Base-by-base conservation (phyloP, 371 early-diverging fungal species). In the Saksenaea oblongispora region DNA sequence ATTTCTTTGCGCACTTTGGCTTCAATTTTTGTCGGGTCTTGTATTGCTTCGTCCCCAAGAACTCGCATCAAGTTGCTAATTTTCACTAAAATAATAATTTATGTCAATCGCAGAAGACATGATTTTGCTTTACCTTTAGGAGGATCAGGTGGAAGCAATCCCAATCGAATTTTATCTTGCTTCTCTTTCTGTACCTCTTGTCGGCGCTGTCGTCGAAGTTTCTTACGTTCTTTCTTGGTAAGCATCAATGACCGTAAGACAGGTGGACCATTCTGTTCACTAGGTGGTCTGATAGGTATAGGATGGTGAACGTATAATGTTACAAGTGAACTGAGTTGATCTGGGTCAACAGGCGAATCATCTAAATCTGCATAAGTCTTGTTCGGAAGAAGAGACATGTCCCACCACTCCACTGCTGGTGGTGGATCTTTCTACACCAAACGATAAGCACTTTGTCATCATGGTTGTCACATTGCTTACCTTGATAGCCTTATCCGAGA, bases 341-440 rank as follows among this genome's bases (percentile, higher is more conserved):
- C 73, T 34, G 76, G 69, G 37, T 79, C 77, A 27, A 76, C 73
- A 8, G 71, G 69, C 28, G 70, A 71, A 17, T 60, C 18, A 54
- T 80, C 72, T 61, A 91, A 71, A 63, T 88, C 87, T 18, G 85
- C 86, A 70, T 94, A 94, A 10, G 87, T 76, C 58, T 84, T 87
- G 65, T 90, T 87, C 8, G 84, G 76, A 8, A 94, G 81, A 28
- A 97, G 84, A 8, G 89, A 92, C 28, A 86, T 86, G 83, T 98
- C 98, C 99, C 98, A 98, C 99, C 98, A 97, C 74, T 97, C 99
- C 3, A 92, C 89, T 0, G 66, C 78, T 8, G 97, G 95, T 7
- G 96, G 92, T 0, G 87, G 83, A 13, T 91, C 92, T 68, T 80
- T 73, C 84, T 83, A 56, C 7, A 57, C 34, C 24, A 26, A 57